Base-by-base conservation (phyloP, 2,329 filamentous ascomycete species). In the Achaetomium macrosporum region DNA sequence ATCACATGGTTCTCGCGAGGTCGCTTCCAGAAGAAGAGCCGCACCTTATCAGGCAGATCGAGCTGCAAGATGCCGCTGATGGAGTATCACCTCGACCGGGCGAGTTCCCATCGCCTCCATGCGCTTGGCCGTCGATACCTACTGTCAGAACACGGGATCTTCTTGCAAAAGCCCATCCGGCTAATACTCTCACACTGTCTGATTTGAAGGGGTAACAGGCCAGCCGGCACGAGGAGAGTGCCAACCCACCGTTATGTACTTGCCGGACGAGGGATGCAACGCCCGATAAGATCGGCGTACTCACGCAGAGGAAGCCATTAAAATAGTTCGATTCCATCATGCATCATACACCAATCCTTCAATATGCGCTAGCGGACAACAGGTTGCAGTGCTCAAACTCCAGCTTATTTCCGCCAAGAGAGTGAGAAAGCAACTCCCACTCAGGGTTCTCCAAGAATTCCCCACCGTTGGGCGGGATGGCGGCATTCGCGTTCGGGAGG, bases 41-140 rank as follows among this genome's bases (percentile, higher is more conserved):
- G 20, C n/a, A 33, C 33, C 41, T 39, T 50, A 50, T 50, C 48
- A 31, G 41, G 40, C 33, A 29, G 48, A 20, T 50, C 47, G 33
- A 31, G 25, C 42, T 50, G 48, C 48, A 33, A 39, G 41, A 50
- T 50, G 41, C 20, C 20, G 19, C 33, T 29, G 31, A 20, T 25
- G 25, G 25, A 25, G 25, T 25, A 7, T 25, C 25, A 25, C 25
- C 25, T 25, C 25, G 25, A 25, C 25, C 25, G 25, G 25, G 7
- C 25, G 25, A 25, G 25, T 25, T 4, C n/a, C 25, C 25, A 25
- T 25, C 25, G 7, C 25, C 25, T 25, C 4, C 25, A 25, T 4
- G 7, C 7, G 7, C 4, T 25, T 25, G 25, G 7, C 25, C 25
- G 7, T 25, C 25, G 25, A 25, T 25, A 25, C n/a, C n/a, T n/a